Percentiles rank a stretch among this genome's conserved stretches.
phyloP scores from a whole-genome alignment of 176 grass and related monocot genomes.

The Eremochloa ophiuroides region DNA sequence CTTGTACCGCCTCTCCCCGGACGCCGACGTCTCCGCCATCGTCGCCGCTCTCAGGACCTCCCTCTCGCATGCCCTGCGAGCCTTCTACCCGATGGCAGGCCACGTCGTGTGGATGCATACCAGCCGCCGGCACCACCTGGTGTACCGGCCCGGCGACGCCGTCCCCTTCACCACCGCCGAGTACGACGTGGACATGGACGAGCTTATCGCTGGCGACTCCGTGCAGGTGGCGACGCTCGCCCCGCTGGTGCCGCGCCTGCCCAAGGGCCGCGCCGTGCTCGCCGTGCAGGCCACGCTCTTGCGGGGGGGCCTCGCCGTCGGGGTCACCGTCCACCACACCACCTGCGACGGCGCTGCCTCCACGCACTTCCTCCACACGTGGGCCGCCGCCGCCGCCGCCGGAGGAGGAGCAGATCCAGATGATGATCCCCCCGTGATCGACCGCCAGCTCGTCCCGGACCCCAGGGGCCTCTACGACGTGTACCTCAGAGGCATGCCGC shows the following conservation, averaged over 20 bases:
- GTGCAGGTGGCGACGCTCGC: conserved; percentile 5
- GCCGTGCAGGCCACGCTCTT: conserved; percentile 42
- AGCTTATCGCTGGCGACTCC: conserved; percentile 12
- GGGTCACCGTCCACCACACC: conserved; percentile 36
- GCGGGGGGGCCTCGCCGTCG: conserved; percentile 32
- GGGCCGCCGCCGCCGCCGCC: neutral
- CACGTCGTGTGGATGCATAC: neutral
- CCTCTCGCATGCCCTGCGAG: conserved; percentile 15
- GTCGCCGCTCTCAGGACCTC: conserved; percentile 35
- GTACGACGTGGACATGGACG: conserved; percentile 3
- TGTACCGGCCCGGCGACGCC: conserved; percentile 31
- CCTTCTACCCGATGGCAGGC: conserved; percentile 49
- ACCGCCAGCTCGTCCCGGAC: conserved; percentile 18
- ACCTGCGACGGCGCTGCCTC: conserved; percentile 41
- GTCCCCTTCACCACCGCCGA: conserved; percentile 52
- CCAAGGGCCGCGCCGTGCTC: conserved; percentile 21
- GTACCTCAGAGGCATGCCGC: neutral
- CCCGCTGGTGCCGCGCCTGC: conserved; percentile 25
- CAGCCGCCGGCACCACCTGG: conserved; percentile 18
- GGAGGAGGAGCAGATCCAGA: too few relatives aligned
- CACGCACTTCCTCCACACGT: conserved; percentile 43
- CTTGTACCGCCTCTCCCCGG: conserved; percentile 33
- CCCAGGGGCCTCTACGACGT: conserved; percentile 24
- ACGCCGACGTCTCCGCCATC: conserved; percentile 15
- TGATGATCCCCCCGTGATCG: neutral